phyloP scores from a whole-genome alignment of 2,329 filamentous ascomycete genomes.

The Fusarium gaditjirri region DNA sequence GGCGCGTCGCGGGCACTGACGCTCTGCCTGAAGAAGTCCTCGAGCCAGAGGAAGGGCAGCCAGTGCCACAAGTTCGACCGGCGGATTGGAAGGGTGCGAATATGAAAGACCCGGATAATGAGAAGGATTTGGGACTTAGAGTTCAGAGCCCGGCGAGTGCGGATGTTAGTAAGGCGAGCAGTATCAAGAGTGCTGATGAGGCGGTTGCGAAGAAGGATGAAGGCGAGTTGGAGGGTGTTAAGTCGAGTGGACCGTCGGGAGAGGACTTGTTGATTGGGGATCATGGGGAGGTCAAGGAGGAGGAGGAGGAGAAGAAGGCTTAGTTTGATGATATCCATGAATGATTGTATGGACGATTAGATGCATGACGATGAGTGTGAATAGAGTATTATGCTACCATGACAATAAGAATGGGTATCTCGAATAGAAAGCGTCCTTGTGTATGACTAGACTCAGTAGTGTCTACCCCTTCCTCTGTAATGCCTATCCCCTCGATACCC shows the following conservation, averaged over 20 bases:
- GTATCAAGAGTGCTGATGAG: conserved; percentile 60
- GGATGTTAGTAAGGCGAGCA: conserved; percentile 78
- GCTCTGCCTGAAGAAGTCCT: conserved; percentile 52
- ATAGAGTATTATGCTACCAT: neutral
- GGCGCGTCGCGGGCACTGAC: conserved; percentile 64
- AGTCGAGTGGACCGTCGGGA: conserved; percentile 51
- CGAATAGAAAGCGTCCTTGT: neutral
- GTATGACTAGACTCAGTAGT: conserved; percentile 36
- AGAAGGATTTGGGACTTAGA: conserved; percentile 75
- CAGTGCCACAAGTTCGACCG: conserved; percentile 74
- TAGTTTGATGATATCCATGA: conserved; percentile 18
- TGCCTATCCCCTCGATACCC: conserved; percentile 50
- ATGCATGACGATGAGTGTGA: neutral
- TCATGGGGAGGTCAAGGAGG: conserved; percentile 3
- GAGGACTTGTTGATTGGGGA: conserved; percentile 45
- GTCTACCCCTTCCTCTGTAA: conserved; percentile 49
- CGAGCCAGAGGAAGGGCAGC: conserved; percentile 73
- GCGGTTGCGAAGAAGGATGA: conserved; percentile 19
- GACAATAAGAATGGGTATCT: conserved; percentile 23
- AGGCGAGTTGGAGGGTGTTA: conserved; percentile 48
- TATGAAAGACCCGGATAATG: conserved; percentile 53
- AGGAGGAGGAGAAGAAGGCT: neutral
- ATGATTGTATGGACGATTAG: neutral
- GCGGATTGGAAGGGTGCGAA: conserved; percentile 79
- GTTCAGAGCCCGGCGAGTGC: conserved; percentile 72